These are phyloP conservation scores for Alternaria brassicae DNA, from an alignment of 2,329 filamentous ascomycete genomes.

Conservation along the genomic window DNA sequence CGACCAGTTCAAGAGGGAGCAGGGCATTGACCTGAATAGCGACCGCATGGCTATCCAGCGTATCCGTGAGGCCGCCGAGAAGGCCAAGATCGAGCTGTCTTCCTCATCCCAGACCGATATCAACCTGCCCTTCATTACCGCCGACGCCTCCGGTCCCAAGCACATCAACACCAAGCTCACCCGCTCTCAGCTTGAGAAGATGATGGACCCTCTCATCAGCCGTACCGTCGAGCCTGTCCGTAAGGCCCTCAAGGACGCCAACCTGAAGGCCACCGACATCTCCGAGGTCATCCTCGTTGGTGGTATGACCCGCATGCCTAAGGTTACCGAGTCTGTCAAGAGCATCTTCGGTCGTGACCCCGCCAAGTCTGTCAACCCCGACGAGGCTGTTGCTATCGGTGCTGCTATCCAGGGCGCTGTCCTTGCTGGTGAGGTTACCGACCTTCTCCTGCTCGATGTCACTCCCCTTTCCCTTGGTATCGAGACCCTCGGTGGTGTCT, in stretches of 20 bases:
- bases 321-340: conserved; percentile 96
- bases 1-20: conserved; percentile 95
- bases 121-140: conserved; percentile 98
- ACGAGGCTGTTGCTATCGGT: conserved; percentile 97
- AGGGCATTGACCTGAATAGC: conserved; percentile 83
- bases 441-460: conserved; percentile 92
- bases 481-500: conserved; percentile 96
- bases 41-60: conserved; percentile 99
- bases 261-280: conserved; percentile 89
- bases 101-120: conserved; percentile 96
- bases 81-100: conserved; percentile 98
- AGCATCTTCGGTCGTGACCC: conserved; percentile 94
- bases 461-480: conserved; percentile 97
- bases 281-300: conserved; percentile 97
- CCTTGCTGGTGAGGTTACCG: conserved; percentile 94
- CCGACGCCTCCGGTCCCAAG: conserved; percentile 92
- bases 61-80: conserved; percentile 98
- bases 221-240: conserved; percentile 90
- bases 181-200: conserved; percentile 88
- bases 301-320: conserved; percentile 99
- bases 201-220: conserved; percentile 87
- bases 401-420: conserved; percentile 97
- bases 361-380: conserved; percentile 97
- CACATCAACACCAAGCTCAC: conserved; percentile 98
- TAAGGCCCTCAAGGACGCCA: conserved; percentile 96